Base-by-base conservation (phyloP, 2,329 filamentous ascomycete genomes). In the Diaporthe nobilis region DNA sequence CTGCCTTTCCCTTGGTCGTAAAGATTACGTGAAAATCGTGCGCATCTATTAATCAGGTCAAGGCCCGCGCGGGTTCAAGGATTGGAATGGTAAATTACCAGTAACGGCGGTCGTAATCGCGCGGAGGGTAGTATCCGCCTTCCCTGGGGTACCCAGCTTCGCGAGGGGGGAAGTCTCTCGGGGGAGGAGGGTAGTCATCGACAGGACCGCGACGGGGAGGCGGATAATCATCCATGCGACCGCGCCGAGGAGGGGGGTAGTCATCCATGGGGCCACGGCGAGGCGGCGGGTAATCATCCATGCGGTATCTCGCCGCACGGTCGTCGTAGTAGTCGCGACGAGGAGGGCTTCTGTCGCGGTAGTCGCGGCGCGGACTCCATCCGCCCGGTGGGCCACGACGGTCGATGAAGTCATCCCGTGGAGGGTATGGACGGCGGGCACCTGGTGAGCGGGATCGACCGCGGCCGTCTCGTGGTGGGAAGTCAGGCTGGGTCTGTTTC, bases 311-410 rank as follows among this genome's bases (percentile, higher is more conserved):
- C 80, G 94, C 92, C 82, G 94, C 61, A 44, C 65, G 92, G 78
- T 96, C 94, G 63, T 95, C 93, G 85, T 98, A 98, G 86, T 98
- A 98, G 77, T 96, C 94, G 79, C 95, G 93, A 76, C 94, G 93
- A 75, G 65, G 65, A 39, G 94, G 94, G 81, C 95, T 96, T 81
- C 96, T 93, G 82, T 97, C 95, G 83, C 96, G 95, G 85, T 98
- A 98, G 78, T 88, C 88, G 28, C 94, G 92, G 78, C 94, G 93
- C 77, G 95, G 96, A 84, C 94, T 97, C 84, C 97, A 98, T 76
- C 93, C 94, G 80, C 95, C 92, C 76, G 94, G 94, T 60, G 88
- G 88, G 3, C 93, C 93, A 81, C 96, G 95, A 80, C 95, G 93
- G 78, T 96, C 94, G 83, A 68, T 53, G 47, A 97, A 96, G 81